Evolutionary conservation across 2,329 filamentous ascomycete species (phyloP).

Genomic region (Phialophora tarda): DNA sequence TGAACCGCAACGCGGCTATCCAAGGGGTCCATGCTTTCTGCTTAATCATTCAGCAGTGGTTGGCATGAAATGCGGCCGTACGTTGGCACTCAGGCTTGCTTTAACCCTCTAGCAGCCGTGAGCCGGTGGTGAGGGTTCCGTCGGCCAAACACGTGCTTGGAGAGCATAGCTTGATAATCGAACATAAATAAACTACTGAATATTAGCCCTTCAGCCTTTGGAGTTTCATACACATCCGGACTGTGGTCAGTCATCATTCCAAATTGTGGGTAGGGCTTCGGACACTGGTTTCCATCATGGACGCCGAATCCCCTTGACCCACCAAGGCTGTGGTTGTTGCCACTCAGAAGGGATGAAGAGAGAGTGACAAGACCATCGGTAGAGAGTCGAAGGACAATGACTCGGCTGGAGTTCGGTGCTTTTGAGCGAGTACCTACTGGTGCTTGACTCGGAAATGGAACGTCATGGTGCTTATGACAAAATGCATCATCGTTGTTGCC

Average conservation of each 20-base stretch:
- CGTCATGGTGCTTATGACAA: too few species aligned
- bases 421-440: too few species aligned
- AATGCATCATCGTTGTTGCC: too few species aligned
- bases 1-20: neutral
- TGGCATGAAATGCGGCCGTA: neutral
- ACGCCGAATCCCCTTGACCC: neutral
- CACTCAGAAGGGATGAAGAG: too few species aligned
- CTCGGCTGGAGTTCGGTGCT: too few species aligned
- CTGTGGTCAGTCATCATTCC: neutral
- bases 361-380: neutral
- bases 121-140: neutral
- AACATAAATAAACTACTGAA: neutral
- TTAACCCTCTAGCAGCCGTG: neutral
- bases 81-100: neutral
- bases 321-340: neutral
- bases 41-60: neutral
- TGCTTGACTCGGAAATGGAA: too few species aligned
- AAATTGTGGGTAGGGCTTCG: neutral
- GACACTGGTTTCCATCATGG: neutral
- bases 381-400: neutral
- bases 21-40: neutral
- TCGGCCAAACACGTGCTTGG: neutral
- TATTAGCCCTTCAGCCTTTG: neutral
- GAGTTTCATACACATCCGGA: neutral
- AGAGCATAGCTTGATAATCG: neutral